These are phyloP conservation scores for Colletotrichum tropicale DNA, from an alignment of 2,329 filamentous ascomycete genomes.

Conservation along the genomic window DNA sequence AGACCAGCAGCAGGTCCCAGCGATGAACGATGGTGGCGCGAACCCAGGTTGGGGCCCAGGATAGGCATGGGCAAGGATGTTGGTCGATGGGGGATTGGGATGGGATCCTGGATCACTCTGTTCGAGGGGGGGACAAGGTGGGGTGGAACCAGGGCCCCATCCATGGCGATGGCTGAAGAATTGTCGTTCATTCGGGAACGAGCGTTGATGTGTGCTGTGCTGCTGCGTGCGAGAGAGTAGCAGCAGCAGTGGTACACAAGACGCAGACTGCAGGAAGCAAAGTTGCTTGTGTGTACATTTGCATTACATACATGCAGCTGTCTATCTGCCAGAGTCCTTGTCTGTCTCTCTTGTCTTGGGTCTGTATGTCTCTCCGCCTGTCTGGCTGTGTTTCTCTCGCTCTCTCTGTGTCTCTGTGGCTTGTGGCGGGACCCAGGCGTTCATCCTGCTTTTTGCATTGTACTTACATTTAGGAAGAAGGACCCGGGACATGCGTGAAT, in stretches of 20 bases:
- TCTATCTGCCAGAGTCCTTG: not conserved
- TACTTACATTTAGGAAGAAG: not conserved
- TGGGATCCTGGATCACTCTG: slow-evolving; percentile 3
- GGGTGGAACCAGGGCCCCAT: not conserved
- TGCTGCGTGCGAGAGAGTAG: not conserved
- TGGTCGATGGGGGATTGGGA: not conserved
- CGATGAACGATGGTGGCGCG: slow-evolving; percentile 14
- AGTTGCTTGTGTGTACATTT: not conserved
- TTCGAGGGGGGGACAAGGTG: slow-evolving; percentile 7
- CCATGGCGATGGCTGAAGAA: slow-evolving; percentile 19
- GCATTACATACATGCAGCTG: not conserved
- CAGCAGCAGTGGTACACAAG: not conserved
- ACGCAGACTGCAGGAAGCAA: not conserved
- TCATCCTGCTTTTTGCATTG: not conserved
- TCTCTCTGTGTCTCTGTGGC: not conserved
- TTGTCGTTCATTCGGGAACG: slow-evolving; percentile 16
- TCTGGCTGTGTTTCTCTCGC: not conserved
- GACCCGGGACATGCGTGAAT: not conserved
- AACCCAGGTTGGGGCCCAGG: not conserved
- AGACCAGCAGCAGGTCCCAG: not conserved
- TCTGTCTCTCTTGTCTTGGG: not conserved
- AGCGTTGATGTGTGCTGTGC: not conserved
- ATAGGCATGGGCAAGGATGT: slow-evolving; percentile 14
- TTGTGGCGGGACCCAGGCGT: not conserved
- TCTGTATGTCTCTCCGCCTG: not conserved